Evolutionary conservation across 441 rosid genomes (phyloP), one percentile per base, ranked within the genome.

Genomic region (Syzygium malaccense): DNA sequence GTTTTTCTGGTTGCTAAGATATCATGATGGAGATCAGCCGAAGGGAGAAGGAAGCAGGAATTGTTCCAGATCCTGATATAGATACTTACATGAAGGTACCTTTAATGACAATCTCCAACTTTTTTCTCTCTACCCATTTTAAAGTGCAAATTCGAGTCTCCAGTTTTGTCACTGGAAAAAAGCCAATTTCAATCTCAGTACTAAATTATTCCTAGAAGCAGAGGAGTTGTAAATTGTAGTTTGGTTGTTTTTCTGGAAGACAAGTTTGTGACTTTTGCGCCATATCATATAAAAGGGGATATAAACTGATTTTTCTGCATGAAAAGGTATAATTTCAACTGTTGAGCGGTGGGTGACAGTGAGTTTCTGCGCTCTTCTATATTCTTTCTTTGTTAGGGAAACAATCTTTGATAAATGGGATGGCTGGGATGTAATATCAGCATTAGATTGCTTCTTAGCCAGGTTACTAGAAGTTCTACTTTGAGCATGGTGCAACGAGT

Each of bases 21-120:
- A 55, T 88, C 54, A 85, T 88, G 89, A 54, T 68, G 66, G 89
- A 88, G 68, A 54, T 85, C 55, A 85, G 89, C 85, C 66, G 89
- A 86, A 64, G 85, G 41, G 89, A 88, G 75, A 88, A 88, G 85
- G 87, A 88, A 64, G 85, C 85, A 26, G 71, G 87, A 85, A 85
- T 88, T 62, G 56, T 88, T 26, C 89, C 89, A 23, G 89, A 88
- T 68, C 87, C 89, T 2, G 85, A 88, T 55, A 85, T 88, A 88
- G 89, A 88, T 54, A 64, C 89, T n/a, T 88, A 88, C 62, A 88
- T 88, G 89, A 85, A 88, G 89, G 89, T 88, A 88, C 9, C 23
- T 55, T 4, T 26, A 56, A 32, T 55, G 62, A 55, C 80, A 23
- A 14, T 56, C 62, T 68, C 86, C 6, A 58, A 33, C 20, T 79